phyloP scores from a whole-genome alignment of 345 rosid genomes.

The Acer campestre region DNA sequence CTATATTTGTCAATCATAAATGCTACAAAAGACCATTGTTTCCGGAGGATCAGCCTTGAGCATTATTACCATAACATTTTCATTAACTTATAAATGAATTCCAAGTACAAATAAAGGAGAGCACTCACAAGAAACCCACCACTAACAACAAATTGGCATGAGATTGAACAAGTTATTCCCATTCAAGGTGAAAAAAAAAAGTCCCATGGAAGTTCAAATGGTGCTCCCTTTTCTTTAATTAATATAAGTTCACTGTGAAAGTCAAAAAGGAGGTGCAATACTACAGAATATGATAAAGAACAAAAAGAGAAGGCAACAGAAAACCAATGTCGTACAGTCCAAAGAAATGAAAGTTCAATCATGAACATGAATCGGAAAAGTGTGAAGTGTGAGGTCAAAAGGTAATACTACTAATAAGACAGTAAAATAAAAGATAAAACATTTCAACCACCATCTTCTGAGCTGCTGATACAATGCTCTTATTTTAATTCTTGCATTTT shows the following conservation, averaged over 20 bases:
- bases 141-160: neutral
- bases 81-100: neutral
- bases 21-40: neutral
- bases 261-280: neutral
- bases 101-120: neutral
- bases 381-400: neutral
- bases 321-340: neutral
- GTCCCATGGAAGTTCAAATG: neutral
- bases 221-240: neutral
- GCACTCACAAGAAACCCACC: neutral
- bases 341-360: neutral
- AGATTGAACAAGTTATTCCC: neutral
- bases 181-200: neutral
- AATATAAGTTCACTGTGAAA: neutral
- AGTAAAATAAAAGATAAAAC: neutral
- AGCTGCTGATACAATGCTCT: neutral
- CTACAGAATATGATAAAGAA: neutral
- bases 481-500: neutral
- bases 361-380: neutral
- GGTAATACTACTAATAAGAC: neutral
- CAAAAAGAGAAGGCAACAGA: neutral
- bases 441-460: neutral
- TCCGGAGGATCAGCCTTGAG: neutral
- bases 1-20: neutral
- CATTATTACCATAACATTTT: neutral